Conservation (phyloP, 768 basidiomycete genomes). For the Agaricus blazei region DNA sequence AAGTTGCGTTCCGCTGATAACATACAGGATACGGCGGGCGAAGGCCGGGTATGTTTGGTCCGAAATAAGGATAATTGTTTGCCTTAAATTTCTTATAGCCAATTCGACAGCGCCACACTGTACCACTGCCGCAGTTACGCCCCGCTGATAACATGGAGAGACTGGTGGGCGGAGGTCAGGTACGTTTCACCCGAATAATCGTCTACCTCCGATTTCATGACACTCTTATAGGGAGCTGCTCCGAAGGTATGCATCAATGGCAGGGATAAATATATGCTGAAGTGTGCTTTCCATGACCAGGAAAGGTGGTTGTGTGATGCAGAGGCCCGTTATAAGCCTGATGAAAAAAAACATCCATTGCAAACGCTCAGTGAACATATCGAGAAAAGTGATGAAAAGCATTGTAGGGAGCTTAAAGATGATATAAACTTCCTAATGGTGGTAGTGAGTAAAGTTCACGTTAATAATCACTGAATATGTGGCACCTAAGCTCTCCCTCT, state of each 20-base stretch:
- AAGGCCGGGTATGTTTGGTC: too few relatives aligned
- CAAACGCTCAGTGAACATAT: not conserved
- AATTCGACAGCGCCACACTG: too few relatives aligned
- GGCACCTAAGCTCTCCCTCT: not conserved
- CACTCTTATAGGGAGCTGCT: too few relatives aligned
- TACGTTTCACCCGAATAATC: too few relatives aligned
- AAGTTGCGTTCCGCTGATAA: too few relatives aligned
- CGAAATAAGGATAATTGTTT: too few relatives aligned
- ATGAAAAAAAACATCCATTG: not conserved
- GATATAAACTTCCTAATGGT: slow-evolving; percentile 1
- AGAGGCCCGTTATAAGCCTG: not conserved
- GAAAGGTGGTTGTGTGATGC: not conserved
- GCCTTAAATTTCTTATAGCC: too few relatives aligned
- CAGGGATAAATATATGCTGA: not conserved
- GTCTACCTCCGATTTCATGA: too few relatives aligned
- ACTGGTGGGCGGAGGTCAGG: too few relatives aligned
- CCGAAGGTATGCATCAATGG: not conserved
- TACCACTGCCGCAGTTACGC: too few relatives aligned
- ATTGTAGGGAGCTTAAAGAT: not conserved
- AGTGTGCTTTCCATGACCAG: not conserved
- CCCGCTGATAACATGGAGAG: too few relatives aligned
- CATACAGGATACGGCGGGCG: too few relatives aligned
- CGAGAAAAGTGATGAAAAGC: not conserved
- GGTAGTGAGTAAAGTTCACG: not conserved
- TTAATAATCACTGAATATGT: not conserved